Conservation (phyloP, 2,329 filamentous ascomycete species). For the Macrophomina phaseolina region DNA sequence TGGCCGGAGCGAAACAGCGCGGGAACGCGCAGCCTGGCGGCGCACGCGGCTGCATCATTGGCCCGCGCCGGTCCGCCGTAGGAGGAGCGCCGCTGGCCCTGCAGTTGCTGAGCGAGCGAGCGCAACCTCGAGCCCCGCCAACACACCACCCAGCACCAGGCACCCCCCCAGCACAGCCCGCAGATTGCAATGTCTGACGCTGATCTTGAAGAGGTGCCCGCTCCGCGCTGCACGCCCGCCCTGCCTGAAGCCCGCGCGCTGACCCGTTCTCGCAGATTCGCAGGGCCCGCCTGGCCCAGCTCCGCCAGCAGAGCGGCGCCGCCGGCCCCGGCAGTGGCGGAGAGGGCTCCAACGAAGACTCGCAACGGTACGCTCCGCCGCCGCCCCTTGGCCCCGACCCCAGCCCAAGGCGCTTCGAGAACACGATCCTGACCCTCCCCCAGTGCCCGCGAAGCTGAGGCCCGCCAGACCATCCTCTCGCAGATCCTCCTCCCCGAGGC, state of each 20-base stretch:
- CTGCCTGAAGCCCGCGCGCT: constrained; percentile 21
- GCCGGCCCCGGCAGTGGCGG: constrained; percentile 56
- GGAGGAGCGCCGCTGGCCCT: background rate
- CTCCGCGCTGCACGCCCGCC: constrained; percentile 27
- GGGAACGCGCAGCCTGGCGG: constrained; percentile 14
- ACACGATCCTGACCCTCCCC: constrained; percentile 24
- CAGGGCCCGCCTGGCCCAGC: constrained; percentile 89
- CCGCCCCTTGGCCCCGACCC: constrained; percentile 42
- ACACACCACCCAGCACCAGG: constrained; percentile 8
- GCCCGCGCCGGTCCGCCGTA: constrained; percentile 8
- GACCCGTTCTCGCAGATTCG: constrained; percentile 68
- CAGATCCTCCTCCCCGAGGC: constrained; percentile 96
- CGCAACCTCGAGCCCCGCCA: constrained; percentile 19
- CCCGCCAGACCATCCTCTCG: constrained; percentile 76
- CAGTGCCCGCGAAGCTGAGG: constrained; percentile 63
- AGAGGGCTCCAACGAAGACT: constrained; percentile 38
- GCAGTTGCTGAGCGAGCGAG: background rate
- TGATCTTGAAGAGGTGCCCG: constrained; percentile 65
- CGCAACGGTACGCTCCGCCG: constrained; percentile 51
- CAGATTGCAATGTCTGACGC: constrained; percentile 63
- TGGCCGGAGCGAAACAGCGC: background rate
- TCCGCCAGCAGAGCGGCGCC: constrained; percentile 73
- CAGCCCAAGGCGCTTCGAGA: constrained; percentile 28
- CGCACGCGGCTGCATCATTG: constrained; percentile 10
- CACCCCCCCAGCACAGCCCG: constrained; percentile 19